These are phyloP conservation scores for Balakata baccata DNA, from an alignment of 345 rosid genomes.

Conservation along the genomic window DNA sequence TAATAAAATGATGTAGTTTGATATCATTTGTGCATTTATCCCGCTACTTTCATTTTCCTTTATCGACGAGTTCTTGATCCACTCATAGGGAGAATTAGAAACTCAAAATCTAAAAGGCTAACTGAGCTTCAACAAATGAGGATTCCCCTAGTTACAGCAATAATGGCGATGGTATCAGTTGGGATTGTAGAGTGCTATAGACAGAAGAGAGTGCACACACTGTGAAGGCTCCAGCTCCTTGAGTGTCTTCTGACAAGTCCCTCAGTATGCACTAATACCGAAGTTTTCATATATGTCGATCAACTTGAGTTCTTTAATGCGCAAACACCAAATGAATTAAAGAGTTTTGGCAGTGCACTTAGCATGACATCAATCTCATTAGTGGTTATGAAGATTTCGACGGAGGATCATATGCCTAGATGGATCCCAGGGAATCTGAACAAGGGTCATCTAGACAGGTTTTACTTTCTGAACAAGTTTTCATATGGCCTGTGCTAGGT, in stretches of 20 bases:
- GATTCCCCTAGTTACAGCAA: conserved; percentile 80
- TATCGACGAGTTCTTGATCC: conserved; percentile 84
- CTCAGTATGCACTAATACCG: conserved; percentile 84
- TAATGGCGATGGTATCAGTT: conserved; percentile 83
- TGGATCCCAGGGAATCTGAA: conserved; percentile 97
- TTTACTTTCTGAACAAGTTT: conserved; percentile 87
- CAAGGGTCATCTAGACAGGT: conserved; percentile 91
- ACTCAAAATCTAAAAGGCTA: conserved; percentile 52
- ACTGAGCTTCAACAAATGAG: conserved; percentile 98
- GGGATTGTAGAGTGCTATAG: conserved; percentile 84
- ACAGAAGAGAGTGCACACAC: conserved; percentile 54
- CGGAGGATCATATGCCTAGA: conserved; percentile 83
- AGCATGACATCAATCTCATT: conserved; percentile 95
- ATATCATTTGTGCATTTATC: too few species aligned
- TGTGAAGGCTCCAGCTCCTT: conserved; percentile 88
- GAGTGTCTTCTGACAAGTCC: conserved; percentile 98
- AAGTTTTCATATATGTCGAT: conserved; percentile 97
- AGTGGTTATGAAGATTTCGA: conserved; percentile 91
- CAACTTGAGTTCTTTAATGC: conserved; percentile 97
- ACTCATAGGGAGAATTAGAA: conserved; percentile 44
- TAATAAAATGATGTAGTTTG: too few species aligned
- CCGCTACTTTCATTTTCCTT: conserved; percentile 78
- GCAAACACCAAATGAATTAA: conserved; percentile 89
- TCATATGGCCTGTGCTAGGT: conserved; percentile 76
- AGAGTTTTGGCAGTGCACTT: conserved; percentile 93